These are phyloP conservation scores for Thielaviopsis ethacetica DNA, from an alignment of 2,329 filamentous ascomycete species.

Conservation along the genomic window DNA sequence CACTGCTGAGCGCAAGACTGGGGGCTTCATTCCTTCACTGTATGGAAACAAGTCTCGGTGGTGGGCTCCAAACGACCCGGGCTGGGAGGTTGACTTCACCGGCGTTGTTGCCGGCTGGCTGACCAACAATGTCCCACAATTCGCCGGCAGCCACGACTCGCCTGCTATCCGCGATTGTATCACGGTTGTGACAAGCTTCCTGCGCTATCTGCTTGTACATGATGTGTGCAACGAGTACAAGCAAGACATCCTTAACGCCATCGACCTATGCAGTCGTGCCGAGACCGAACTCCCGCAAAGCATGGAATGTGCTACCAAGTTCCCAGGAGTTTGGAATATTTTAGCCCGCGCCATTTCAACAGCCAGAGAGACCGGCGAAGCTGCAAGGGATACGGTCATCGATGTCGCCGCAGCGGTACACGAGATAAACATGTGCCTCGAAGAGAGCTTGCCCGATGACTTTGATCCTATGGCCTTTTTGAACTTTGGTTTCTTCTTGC, in stretches of 20 bases:
- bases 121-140: constrained; percentile 31
- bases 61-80: constrained; percentile 22
- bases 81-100: constrained; percentile 69
- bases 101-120: constrained; percentile 64
- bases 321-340: constrained; percentile 68
- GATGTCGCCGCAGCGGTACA: neutral
- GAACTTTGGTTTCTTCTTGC: neutral
- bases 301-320: constrained; percentile 28
- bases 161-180: neutral
- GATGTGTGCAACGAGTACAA: constrained; percentile 71
- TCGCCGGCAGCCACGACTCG: neutral
- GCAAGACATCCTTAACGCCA: constrained; percentile 48
- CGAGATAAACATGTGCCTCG: neutral
- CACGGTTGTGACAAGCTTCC: constrained; percentile 64
- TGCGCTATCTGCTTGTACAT: constrained; percentile 74
- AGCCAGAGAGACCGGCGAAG: neutral
- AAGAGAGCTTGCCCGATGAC: neutral
- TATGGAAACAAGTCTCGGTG: constrained; percentile 39
- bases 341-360: constrained; percentile 33
- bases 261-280: constrained; percentile 49
- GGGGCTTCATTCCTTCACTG: constrained; percentile 39
- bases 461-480: constrained; percentile 1
- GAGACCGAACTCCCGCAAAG: constrained; percentile 49
- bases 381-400: too few species aligned
- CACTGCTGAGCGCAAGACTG: constrained; percentile 34